Conservation (phyloP, 805 yeast species). For the Ogataea populi-albae region DNA sequence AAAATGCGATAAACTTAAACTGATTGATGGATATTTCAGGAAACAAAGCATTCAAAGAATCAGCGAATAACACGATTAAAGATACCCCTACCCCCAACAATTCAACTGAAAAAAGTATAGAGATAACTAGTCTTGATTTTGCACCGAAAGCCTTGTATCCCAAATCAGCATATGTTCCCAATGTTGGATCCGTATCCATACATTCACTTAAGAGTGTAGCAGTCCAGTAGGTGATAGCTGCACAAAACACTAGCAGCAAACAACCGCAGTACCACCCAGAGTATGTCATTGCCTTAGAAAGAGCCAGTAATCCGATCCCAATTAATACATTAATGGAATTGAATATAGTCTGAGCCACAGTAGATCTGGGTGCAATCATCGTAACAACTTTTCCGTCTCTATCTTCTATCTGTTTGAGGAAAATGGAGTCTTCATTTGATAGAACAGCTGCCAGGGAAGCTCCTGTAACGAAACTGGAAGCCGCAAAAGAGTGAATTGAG, state of each 20-base stretch:
- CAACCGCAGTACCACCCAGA: slow-evolving; percentile 69
- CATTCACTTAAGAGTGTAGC: slow-evolving; percentile 72
- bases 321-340: slow-evolving; percentile 64
- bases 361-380: slow-evolving; percentile 76
- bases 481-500: slow-evolving; percentile 29
- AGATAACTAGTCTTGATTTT: slow-evolving; percentile 68
- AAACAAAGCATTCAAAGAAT: slow-evolving; percentile 69
- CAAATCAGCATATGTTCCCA: slow-evolving; percentile 85
- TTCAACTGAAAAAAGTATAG: slow-evolving; percentile 72
- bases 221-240: slow-evolving; percentile 68
- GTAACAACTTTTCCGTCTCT: slow-evolving; percentile 68
- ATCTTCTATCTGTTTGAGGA: slow-evolving; percentile 56
- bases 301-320: slow-evolving; percentile 65
- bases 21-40: slow-evolving; percentile 50
- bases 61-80: slow-evolving; percentile 77
- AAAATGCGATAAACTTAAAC: slow-evolving; percentile 66
- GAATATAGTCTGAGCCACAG: slow-evolving; percentile 67
- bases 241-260: slow-evolving; percentile 56
- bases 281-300: slow-evolving; percentile 61
- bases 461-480: slow-evolving; percentile 16
- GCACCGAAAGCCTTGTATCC: slow-evolving; percentile 85
- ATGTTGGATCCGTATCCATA: slow-evolving; percentile 74
- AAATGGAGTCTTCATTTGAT: slow-evolving; percentile 29
- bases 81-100: slow-evolving; percentile 80
- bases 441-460: slow-evolving; percentile 17